Base-by-base conservation (phyloP, 805 yeast genomes). In the Pichia heedii region DNA sequence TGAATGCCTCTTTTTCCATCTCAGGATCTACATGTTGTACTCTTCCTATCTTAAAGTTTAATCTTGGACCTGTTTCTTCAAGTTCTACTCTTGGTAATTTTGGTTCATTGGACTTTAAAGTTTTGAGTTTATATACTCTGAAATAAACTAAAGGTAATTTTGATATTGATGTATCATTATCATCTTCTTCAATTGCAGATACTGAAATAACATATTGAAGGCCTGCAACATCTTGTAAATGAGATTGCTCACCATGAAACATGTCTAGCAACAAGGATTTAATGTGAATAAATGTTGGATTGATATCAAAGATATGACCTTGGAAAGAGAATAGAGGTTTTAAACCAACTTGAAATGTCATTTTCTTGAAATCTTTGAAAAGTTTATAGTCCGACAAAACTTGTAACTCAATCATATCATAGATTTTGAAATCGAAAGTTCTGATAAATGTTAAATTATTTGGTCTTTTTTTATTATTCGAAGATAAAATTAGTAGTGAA, bases 241-340 rank as follows among this genome's bases (percentile, higher is more conserved):
- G 81, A 21, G 88, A 79, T 42, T 74, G 79, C 53, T 84, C 87
- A 37, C 88, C 97, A 54, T 94, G 74, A 73, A 81, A 93, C 62
- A 93, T 83, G 65, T 93, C 98, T 51, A 93, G 57, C 57, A 93
- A 88, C 51, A 89, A 69, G 0, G 96, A 87, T 66, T 90, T 90
- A 50, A 88, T 59, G 49, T 89, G 96, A 62, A 73, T 77, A 66
- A 74, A 89, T 22, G 81, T 81, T 24, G 97, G 96, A 58, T 90
- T 87, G 12, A 81, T 71, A 53, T 93, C 97, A 56, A 93, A 93
- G 10, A 83, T 83, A 20, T 93, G 79, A 36, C 98, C 97, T 61
- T 87, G 87, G 70, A 93, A 93, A 3, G 83, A 72, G 63, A 93
- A 84, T 89, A 93, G 78, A 47, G 98, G 98, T 62, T 87, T 89